Evolutionary conservation across 2,329 filamentous ascomycete species (phyloP).

Genomic region (Penicillium vulpinum): DNA sequence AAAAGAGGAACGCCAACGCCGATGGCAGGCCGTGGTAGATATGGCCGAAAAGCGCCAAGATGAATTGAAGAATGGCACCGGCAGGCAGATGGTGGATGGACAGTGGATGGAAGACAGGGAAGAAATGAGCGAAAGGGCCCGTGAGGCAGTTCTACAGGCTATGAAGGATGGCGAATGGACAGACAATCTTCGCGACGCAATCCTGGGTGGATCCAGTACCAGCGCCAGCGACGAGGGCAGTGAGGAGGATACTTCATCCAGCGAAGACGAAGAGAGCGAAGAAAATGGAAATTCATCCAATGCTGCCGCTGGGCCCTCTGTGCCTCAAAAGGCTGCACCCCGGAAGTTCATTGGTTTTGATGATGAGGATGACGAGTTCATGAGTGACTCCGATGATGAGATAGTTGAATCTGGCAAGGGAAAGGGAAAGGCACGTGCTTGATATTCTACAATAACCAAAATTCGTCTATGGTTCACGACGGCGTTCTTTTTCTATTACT

Average conservation of each 20-base stretch:
- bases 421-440: slow-evolving; percentile 38
- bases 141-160: slow-evolving; percentile 72
- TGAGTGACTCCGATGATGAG: slow-evolving; percentile 44
- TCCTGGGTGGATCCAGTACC: slow-evolving; percentile 39
- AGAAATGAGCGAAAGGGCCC: slow-evolving; percentile 79
- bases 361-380: slow-evolving; percentile 50
- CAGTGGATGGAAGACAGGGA: slow-evolving; percentile 97
- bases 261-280: slow-evolving; percentile 40
- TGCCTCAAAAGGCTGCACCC: slow-evolving; percentile 29
- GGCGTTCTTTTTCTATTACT: slow-evolving; percentile 17
- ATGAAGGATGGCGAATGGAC: slow-evolving; percentile 61
- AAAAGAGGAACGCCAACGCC: slow-evolving; percentile 74
- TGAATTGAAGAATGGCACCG: slow-evolving; percentile 75
- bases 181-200: slow-evolving; percentile 42
- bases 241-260: slow-evolving; percentile 32
- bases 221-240: slow-evolving; percentile 45
- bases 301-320: slow-evolving; percentile 25
- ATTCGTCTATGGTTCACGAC: slow-evolving; percentile 18
- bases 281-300: slow-evolving; percentile 31
- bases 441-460: slow-evolving; percentile 8
- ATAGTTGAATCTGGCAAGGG: slow-evolving; percentile 34
- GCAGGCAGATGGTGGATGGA: slow-evolving; percentile 68
- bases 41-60: slow-evolving; percentile 79
- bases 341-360: slow-evolving; percentile 50
- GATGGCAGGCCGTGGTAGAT: slow-evolving; percentile 88